These are phyloP conservation scores for Wickerhamiella infanticola DNA, from an alignment of 1,139 yeast species.

Conservation along the genomic window DNA sequence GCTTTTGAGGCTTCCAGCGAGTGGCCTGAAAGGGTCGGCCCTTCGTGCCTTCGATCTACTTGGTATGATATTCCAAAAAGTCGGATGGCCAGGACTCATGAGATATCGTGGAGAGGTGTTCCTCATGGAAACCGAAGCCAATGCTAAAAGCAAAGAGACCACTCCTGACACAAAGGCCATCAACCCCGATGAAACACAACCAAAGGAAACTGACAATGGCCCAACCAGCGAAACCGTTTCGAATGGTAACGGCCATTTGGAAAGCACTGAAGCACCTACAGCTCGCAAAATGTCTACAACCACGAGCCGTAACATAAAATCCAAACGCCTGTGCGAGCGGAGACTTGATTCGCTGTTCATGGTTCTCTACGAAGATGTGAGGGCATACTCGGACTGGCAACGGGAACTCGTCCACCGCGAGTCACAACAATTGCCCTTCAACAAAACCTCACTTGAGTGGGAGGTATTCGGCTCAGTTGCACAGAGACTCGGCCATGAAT, in stretches of 20 bases:
- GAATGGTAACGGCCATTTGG: neutral
- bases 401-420: constrained; percentile 73
- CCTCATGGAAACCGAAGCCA: constrained; percentile 78
- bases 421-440: constrained; percentile 57
- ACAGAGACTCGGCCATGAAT: constrained; percentile 57
- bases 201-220: neutral
- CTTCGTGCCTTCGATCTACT: constrained; percentile 64
- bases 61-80: constrained; percentile 47
- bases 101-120: constrained; percentile 69
- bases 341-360: constrained; percentile 87
- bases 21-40: constrained; percentile 63
- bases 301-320: constrained; percentile 27
- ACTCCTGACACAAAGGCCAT: neutral
- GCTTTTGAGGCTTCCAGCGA: constrained; percentile 58
- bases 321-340: constrained; percentile 79
- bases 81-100: constrained; percentile 87
- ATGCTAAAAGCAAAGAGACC: constrained; percentile 1
- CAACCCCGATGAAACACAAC: neutral
- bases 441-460: constrained; percentile 84
- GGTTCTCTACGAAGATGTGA: constrained; percentile 74
- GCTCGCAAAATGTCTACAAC: neutral
- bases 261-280: neutral
- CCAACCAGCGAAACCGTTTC: neutral
- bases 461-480: constrained; percentile 78
- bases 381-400: constrained; percentile 82